Evolutionary conservation across 345 rosid genomes (phyloP).

Genomic region (Dipteronia dyeriana): DNA sequence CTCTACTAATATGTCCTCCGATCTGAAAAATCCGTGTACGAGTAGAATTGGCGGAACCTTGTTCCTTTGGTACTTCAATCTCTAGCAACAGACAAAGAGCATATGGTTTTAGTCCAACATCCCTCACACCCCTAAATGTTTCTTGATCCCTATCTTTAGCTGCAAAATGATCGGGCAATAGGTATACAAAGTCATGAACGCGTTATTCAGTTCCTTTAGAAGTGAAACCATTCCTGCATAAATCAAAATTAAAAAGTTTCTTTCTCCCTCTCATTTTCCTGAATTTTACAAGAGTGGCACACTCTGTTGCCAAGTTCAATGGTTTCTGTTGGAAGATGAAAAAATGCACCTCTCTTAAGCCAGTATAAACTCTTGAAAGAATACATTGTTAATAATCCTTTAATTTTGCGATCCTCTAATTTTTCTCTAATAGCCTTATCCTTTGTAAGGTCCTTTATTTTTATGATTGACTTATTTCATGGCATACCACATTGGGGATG

Average conservation of each 20-base stretch:
- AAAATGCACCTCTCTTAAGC: constrained; percentile 72
- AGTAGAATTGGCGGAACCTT: constrained; percentile 33
- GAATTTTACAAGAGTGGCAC: constrained; percentile 51
- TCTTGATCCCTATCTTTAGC: constrained; percentile 26
- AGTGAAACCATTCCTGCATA: constrained; percentile 32
- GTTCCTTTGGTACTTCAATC: constrained; percentile 37
- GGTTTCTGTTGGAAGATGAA: constrained; percentile 16
- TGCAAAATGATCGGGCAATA: constrained; percentile 20
- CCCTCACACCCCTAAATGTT: constrained; percentile 57
- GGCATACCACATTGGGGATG: no score
- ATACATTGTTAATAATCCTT: constrained; percentile 49
- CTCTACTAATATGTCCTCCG: constrained; percentile 69
- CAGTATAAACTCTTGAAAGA: constrained; percentile 62
- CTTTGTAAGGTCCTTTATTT: no score
- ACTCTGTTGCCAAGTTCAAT: constrained; percentile 51
- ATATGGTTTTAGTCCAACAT: constrained; percentile 62
- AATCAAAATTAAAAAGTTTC: constrained; percentile 34
- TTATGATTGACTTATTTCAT: no score
- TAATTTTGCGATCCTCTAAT: constrained; percentile 55
- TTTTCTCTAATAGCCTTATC: constrained; percentile 50
- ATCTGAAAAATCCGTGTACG: constrained; percentile 61
- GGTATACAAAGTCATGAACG: constrained; percentile 46
- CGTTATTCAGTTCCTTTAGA: constrained; percentile 42
- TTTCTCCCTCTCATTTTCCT: constrained; percentile 34
- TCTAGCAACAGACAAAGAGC: constrained; percentile 66